These are phyloP conservation scores for Gastrolobium villosum DNA, from an alignment of 306 rosid species.

Conservation along the genomic window DNA sequence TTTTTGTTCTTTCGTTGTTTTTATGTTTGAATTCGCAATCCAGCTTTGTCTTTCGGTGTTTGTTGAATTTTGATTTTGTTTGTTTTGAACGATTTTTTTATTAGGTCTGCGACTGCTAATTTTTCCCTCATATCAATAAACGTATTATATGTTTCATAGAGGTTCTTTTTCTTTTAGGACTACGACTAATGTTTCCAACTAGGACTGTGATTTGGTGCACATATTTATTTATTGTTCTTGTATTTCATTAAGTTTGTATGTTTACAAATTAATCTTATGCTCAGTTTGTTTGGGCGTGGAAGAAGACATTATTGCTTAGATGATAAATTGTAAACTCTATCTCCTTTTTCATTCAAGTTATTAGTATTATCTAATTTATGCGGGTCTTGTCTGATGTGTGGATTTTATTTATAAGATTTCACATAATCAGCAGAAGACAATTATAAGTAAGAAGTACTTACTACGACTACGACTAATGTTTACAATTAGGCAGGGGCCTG, in stretches of 20 bases:
- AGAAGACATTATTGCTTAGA: background rate
- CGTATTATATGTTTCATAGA: too few relatives aligned
- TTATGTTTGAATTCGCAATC: conserved; percentile 13
- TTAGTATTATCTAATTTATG: background rate
- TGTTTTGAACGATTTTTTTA: conserved; percentile 45
- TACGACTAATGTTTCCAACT: too few relatives aligned
- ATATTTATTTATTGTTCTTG: too few relatives aligned
- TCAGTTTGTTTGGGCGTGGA: background rate
- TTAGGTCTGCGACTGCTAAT: conserved; percentile 47
- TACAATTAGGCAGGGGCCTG: too few relatives aligned
- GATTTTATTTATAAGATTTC: background rate
- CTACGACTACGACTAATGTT: too few relatives aligned
- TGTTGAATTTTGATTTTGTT: conserved; percentile 44
- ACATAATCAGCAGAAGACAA: too few relatives aligned
- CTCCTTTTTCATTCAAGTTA: too few relatives aligned
- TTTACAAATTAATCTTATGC: too few relatives aligned
- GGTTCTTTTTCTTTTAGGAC: too few relatives aligned
- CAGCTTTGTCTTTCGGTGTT: conserved; percentile 32
- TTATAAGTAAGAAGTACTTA: background rate
- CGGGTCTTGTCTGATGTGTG: background rate
- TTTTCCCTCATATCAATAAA: too few relatives aligned
- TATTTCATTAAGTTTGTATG: too few relatives aligned
- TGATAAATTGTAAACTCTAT: background rate
- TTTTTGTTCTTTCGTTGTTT: background rate
- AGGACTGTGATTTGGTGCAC: too few relatives aligned